Base-by-base conservation (phyloP, 495 filamentous ascomycete genomes). In the Hyphodiscus hymeniophilus region DNA sequence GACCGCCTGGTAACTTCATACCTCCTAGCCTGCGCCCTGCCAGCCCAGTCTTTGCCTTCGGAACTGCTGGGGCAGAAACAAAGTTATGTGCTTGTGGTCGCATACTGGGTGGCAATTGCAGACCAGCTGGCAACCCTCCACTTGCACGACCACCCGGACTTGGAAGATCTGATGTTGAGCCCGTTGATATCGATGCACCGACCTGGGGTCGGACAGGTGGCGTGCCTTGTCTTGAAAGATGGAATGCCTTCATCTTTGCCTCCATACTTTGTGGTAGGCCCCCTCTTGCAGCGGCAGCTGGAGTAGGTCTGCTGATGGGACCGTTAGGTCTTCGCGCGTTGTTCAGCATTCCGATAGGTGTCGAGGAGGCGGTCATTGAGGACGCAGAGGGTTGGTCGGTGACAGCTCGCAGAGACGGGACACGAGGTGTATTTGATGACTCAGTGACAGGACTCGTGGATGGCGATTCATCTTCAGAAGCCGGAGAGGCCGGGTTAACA, bases 201-300 rank as follows among this genome's bases (percentile, higher is more conserved):
- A 63, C 17, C 54, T 64, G 40, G 58, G 66, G 54, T 68, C 74
- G 42, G 69, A 72, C 48, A 74, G 70, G 68, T 30, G 74, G 74
- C 20, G 68, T 67, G 40, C 75, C 76, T 60, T 79, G 80, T 50
- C 78, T 66, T 49, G 75, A 84, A 12, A 85, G 60, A 45, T 85
- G 81, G 44, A 89, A 87, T 2, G 84, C 85, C 54, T 79, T 80
- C 72, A 91, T 82, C 56, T 82, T 89, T 30, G 81, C 85, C 68
- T 85, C 77, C 50, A 96, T 79, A 51, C 94, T 88, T 62, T 84
- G 79, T 33, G 86, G 84, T 17, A 92, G 66, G 23, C 74, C 72
- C 43, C 73, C 73, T 5, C 63, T 63, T 36, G 69, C 69, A 18
- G 59, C 57, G 26, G 35, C 35, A 22, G 45, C 32, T 38, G 42